A percentile compares a stretch with the other conserved stretches of the same genome.
These are phyloP conservation scores for Setaria italica DNA, from an alignment of 202 grass and related monocot species.

Conservation along the genomic window DNA sequence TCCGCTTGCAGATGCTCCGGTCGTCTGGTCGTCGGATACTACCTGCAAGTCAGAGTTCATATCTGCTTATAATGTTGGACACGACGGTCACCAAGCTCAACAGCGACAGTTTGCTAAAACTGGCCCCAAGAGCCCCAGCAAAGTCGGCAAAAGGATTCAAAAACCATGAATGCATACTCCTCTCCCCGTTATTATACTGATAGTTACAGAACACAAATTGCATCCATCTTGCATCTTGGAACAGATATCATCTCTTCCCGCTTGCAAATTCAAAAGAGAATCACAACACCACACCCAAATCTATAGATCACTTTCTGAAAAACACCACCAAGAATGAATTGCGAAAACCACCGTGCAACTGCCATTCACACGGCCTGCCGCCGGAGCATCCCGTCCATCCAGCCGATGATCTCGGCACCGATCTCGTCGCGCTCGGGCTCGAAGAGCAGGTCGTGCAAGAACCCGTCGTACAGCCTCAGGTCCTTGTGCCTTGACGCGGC, in stretches of 20 bases:
- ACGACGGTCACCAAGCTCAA: neutral
- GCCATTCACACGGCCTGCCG: slow-evolving; percentile 1
- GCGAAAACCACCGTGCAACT: slow-evolving; percentile 6
- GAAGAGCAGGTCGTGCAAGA: slow-evolving; percentile 93
- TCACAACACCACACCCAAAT: neutral
- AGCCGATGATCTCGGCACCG: slow-evolving; percentile 74
- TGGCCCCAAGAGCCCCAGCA: neutral
- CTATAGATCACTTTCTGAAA: neutral
- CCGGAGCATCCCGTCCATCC: slow-evolving; percentile 80
- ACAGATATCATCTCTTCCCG: slow-evolving; percentile 4
- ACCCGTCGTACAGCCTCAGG: slow-evolving; percentile 81
- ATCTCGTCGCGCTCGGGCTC: slow-evolving; percentile 92
- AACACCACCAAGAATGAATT: slow-evolving; percentile 12
- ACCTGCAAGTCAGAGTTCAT: neutral
- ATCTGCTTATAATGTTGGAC: neutral
- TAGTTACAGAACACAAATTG: slow-evolving; percentile 28
- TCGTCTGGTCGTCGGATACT: no score
- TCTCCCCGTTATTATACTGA: neutral
- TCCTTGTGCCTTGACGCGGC: slow-evolving; percentile 71
- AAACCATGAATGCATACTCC: neutral
- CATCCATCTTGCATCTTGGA: neutral
- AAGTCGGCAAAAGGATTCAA: neutral
- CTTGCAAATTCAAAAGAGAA: slow-evolving; percentile 13
- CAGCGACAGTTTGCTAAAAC: slow-evolving; percentile 5
- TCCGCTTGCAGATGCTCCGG: no score